Evolutionary conservation across 768 basidiomycete species (phyloP).

Genomic region (Dioszegia crocea): DNA sequence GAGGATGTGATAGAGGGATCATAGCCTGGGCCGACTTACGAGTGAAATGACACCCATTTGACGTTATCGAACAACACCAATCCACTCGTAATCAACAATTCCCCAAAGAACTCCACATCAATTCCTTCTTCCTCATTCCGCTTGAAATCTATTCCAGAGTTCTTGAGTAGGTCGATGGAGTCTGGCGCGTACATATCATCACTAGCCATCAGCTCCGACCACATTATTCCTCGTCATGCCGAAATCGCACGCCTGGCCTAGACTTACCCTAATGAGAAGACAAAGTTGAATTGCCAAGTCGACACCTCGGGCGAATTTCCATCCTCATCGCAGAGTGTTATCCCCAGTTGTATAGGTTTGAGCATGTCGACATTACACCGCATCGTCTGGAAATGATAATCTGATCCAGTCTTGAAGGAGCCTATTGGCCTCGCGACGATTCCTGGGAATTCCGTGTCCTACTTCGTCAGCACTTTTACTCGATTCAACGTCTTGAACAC

Average conservation of each 20-base stretch:
- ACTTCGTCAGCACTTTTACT: slow-evolving; percentile 11
- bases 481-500: not conserved
- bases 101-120: slow-evolving; percentile 87
- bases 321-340: slow-evolving; percentile 89
- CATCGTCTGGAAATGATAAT: slow-evolving; percentile 99
- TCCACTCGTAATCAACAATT: slow-evolving; percentile 93
- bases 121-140: slow-evolving; percentile 91
- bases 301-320: slow-evolving; percentile 87
- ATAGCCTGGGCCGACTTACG: too few species aligned
- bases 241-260: not conserved
- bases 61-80: slow-evolving; percentile 82
- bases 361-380: slow-evolving; percentile 97
- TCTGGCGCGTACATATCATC: slow-evolving; percentile 99
- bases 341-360: slow-evolving; percentile 94
- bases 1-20: too few species aligned
- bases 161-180: slow-evolving; percentile 86
- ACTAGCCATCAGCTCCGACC: slow-evolving; percentile 52
- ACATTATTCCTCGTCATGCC: too few species aligned
- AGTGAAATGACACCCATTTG: slow-evolving; percentile 97
- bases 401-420: slow-evolving; percentile 89
- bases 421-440: slow-evolving; percentile 97
- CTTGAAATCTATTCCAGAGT: slow-evolving; percentile 93
- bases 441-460: slow-evolving; percentile 99
- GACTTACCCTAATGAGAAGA: slow-evolving; percentile 80
- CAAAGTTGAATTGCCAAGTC: slow-evolving; percentile 99